These are phyloP conservation scores for Xylariaceae sp. DNA, from an alignment of 2,329 filamentous ascomycete species.

Conservation along the genomic window DNA sequence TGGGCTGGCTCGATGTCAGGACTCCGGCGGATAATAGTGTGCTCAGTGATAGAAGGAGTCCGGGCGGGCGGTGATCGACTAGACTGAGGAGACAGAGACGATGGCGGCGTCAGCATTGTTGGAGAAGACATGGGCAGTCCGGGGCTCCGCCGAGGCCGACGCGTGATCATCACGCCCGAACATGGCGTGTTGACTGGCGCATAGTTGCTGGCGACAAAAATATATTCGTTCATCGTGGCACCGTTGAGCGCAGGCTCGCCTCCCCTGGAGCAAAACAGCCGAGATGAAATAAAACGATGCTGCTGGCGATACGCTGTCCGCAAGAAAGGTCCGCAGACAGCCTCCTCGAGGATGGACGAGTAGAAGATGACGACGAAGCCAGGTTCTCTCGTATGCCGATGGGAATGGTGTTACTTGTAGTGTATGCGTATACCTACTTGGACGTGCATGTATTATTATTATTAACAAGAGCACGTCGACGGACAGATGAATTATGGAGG, in stretches of 20 bases:
- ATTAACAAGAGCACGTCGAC: neutral
- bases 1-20: constrained; percentile 21
- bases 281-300: neutral
- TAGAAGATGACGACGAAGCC: neutral
- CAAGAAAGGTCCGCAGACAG: neutral
- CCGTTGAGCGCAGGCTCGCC: constrained; percentile 10
- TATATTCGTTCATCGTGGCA: constrained; percentile 25
- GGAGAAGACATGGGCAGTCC: constrained; percentile 21
- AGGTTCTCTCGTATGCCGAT: neutral
- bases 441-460: too few species aligned
- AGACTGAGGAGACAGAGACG: constrained; percentile 20
- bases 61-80: constrained; percentile 23
- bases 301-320: neutral
- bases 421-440: neutral
- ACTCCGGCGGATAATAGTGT: constrained; percentile 16
- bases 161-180: constrained; percentile 23
- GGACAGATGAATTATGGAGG: neutral
- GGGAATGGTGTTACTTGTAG: neutral
- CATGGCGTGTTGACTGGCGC: constrained; percentile 17
- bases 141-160: constrained; percentile 21
- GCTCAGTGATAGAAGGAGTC: constrained; percentile 16
- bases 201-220: constrained; percentile 23
- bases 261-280: constrained; percentile 4
- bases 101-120: constrained; percentile 12
- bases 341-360: neutral